Base-by-base conservation (phyloP, 768 basidiomycete genomes). In the Tubosaeta brunneosetosa region DNA sequence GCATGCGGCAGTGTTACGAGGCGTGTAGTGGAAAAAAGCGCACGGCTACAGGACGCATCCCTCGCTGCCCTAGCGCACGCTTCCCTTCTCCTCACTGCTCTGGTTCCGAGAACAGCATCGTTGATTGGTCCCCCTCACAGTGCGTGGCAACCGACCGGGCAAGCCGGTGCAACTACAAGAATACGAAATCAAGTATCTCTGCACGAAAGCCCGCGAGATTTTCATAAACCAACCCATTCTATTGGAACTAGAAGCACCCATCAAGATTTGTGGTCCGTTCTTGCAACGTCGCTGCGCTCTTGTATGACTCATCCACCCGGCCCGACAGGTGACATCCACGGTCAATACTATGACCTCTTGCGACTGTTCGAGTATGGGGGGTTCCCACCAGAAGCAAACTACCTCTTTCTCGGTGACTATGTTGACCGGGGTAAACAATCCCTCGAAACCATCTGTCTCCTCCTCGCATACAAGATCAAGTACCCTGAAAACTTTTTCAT, bases 401-500 rank as follows among this genome's bases (percentile, higher is more conserved):
- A 99, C 75, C 88, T 99, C 61, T 99, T 99, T 83, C 85, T 99
- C 49, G 95, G 95, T 57, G 95, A 99, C 75, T 99, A 99, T 68
- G 95, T 99, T 66, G 95, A 99, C 76, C 87, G 95, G 70, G 95
- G 95, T 63, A 99, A 99, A 74, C 95, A 99, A 73, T 93, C 90
- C 44, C 82, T 99, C 65, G 95, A 99, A 77, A 99, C 95, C n/a
- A 99, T 99, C 70, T 97, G 95, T 70, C 85, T 99, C 43, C 81
- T 99, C 54, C 85, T 99, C 61, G 94, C 95, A 43, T 99, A 99
- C 88, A 99, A 99, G 83, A 95, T 95, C 81, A 99, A 98, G 81
- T 99, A 97, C 79, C 95, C 95, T 48, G 95, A 99, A 83, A 99
- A 99, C 80, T 99, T 99, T 78, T 99, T 99, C 78, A 94, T 99